Evolutionary conservation across 2,329 filamentous ascomycete genomes (phyloP).

Genomic region (Aspergillus awamori): DNA sequence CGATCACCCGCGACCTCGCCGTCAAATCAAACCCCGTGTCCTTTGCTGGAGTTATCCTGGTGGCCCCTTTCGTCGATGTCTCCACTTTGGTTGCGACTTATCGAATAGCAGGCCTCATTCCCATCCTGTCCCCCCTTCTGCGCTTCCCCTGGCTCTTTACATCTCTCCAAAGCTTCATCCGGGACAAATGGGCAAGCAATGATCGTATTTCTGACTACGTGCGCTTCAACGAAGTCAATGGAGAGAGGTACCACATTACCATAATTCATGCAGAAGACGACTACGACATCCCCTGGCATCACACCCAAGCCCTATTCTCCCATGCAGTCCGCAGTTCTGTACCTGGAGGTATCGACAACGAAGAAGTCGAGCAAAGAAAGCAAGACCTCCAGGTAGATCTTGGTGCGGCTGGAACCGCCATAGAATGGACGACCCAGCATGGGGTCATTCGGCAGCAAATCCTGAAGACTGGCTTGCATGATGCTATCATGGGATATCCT

Average conservation of each 20-base stretch:
- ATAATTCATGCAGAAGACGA: conserved; percentile 42
- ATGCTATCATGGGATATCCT: conserved; percentile 14
- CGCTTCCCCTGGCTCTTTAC: conserved; percentile 43
- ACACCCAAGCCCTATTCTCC: conserved; percentile 11
- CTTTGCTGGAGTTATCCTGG: conserved; percentile 59
- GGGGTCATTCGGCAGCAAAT: conserved; percentile 14
- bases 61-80: conserved; percentile 61
- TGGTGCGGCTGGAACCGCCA: conserved; percentile 8
- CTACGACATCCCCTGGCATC: conserved; percentile 36
- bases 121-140: conserved; percentile 56
- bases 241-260: conserved; percentile 33
- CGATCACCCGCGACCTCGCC: conserved; percentile 50
- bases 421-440: conserved; percentile 10
- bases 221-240: conserved; percentile 15
- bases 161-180: conserved; percentile 18
- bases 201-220: conserved; percentile 8
- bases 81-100: conserved; percentile 60
- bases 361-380: conserved; percentile 6
- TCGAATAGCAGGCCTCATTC: conserved; percentile 58
- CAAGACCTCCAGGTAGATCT: background rate
- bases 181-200: conserved; percentile 18
- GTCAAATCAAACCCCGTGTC: conserved; percentile 46
- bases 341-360: background rate
- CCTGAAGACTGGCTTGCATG: conserved; percentile 14
- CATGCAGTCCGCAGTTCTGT: conserved; percentile 4